These are phyloP conservation scores for Grosmannia serpens DNA, from an alignment of 2,329 filamentous ascomycete genomes.

Conservation along the genomic window DNA sequence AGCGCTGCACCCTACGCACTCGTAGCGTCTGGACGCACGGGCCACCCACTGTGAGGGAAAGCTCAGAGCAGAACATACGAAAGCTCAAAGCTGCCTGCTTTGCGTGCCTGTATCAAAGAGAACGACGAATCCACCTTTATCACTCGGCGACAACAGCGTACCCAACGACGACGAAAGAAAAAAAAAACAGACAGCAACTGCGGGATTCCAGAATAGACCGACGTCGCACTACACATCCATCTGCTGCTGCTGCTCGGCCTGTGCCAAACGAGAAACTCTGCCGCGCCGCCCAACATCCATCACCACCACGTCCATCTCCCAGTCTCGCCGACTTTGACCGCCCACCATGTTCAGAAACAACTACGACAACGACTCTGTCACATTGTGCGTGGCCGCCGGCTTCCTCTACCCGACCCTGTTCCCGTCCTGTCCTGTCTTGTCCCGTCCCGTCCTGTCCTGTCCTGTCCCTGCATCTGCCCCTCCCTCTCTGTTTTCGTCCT, in stretches of 20 bases:
- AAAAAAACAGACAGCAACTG: no score
- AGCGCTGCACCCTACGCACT: background rate
- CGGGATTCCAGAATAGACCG: background rate
- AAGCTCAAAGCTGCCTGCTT: conserved; percentile 15
- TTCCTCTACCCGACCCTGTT: background rate
- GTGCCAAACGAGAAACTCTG: no score
- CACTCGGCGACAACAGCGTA: background rate
- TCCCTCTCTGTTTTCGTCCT: background rate
- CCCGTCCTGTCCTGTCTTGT: conserved; percentile 2
- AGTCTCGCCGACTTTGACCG: background rate
- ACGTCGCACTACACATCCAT: background rate
- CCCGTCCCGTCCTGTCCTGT: conserved; percentile 10
- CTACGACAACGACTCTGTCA: conserved; percentile 99
- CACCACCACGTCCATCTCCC: no score
- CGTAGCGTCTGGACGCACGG: conserved; percentile 1
- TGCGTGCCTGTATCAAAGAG: background rate
- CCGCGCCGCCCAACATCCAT: background rate
- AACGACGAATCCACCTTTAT: background rate
- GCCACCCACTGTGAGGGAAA: background rate
- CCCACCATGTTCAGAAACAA: conserved; percentile 95
- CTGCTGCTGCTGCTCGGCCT: no score
- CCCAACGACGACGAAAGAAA: no score
- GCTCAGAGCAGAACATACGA: conserved; percentile 7
- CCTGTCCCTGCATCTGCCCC: no score
- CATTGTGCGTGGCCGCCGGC: conserved; percentile 59